Evolutionary conservation across 805 yeast species (phyloP).

Genomic region (Candida endomychidarum): DNA sequence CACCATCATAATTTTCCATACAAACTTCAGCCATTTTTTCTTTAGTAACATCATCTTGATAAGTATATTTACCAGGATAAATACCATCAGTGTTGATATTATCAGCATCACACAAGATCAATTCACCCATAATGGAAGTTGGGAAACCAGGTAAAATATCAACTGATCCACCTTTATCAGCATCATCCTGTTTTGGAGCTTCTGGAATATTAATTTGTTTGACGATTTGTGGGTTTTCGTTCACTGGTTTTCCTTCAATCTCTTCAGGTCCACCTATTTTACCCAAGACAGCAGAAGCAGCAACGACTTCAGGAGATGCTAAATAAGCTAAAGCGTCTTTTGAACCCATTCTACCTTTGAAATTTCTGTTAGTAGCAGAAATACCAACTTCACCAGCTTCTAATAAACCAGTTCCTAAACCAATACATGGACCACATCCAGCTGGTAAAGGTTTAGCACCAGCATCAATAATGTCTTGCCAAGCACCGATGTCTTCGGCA

Average conservation of each 20-base stretch:
- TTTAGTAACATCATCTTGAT: conserved; percentile 93
- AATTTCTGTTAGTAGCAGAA: conserved; percentile 96
- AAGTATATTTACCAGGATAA: conserved; percentile 98
- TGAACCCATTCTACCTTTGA: conserved; percentile 99
- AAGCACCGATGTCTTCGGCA: conserved; percentile 88
- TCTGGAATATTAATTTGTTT: conserved; percentile 36
- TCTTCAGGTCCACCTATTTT: conserved; percentile 92
- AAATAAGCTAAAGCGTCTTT: conserved; percentile 93
- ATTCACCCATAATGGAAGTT: conserved; percentile 80
- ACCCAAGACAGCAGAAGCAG: conserved; percentile 96
- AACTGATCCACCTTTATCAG: conserved; percentile 45
- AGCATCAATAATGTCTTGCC: conserved; percentile 86
- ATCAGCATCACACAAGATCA: conserved; percentile 95
- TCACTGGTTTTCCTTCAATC: conserved; percentile 53
- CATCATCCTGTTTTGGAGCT: conserved; percentile 30
- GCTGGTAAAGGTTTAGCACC: conserved; percentile 96
- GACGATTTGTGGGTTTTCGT: conserved; percentile 48
- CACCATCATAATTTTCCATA: conserved; percentile 97
- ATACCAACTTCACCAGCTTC: conserved; percentile 98
- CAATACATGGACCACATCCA: conserved; percentile 99
- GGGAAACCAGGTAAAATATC: conserved; percentile 92
- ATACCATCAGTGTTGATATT: conserved; percentile 97
- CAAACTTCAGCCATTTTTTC: conserved; percentile 98
- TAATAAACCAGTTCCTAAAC: conserved; percentile 89
- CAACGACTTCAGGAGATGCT: conserved; percentile 97